Conservation (phyloP, 139 green algal species). For the Tetratostichococcus sp. region DNA sequence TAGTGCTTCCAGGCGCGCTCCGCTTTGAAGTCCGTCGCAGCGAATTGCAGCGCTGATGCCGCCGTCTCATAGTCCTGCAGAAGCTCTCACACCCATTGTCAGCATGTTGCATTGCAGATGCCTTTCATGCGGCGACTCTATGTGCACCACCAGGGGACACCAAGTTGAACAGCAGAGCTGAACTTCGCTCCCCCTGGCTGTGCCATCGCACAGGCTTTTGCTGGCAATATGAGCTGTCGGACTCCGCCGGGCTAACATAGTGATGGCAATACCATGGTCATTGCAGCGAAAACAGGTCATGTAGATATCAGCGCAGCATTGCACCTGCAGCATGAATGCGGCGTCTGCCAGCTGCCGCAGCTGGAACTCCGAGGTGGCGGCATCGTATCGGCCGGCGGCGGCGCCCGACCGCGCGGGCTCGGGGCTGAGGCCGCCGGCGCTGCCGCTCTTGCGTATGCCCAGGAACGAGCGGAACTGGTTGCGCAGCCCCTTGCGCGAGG, state of each 20-base stretch:
- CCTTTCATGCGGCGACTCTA: too few relatives aligned
- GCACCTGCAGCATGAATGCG: conserved; percentile 68
- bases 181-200: too few relatives aligned
- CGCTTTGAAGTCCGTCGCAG: conserved; percentile 52
- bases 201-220: too few relatives aligned
- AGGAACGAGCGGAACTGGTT: conserved; percentile 86
- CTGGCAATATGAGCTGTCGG: too few relatives aligned
- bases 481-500: conserved; percentile 68
- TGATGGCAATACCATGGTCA: too few relatives aligned
- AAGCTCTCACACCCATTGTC: background rate
- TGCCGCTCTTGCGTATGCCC: conserved; percentile 37
- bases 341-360: conserved; percentile 79
- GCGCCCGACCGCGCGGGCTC: conserved; percentile 1
- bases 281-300: too few relatives aligned
- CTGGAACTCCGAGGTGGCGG: conserved; percentile 61
- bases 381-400: conserved; percentile 10
- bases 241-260: too few relatives aligned
- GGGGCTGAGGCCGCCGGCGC: conserved; percentile 11
- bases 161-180: too few relatives aligned
- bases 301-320: too few relatives aligned
- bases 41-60: conserved; percentile 69
- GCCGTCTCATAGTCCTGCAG: conserved; percentile 73
- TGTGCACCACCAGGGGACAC: too few relatives aligned
- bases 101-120: too few relatives aligned
- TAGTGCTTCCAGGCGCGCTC: conserved; percentile 73